Conservation (phyloP, 257 asterid genomes). For the Verbena officinalis region DNA sequence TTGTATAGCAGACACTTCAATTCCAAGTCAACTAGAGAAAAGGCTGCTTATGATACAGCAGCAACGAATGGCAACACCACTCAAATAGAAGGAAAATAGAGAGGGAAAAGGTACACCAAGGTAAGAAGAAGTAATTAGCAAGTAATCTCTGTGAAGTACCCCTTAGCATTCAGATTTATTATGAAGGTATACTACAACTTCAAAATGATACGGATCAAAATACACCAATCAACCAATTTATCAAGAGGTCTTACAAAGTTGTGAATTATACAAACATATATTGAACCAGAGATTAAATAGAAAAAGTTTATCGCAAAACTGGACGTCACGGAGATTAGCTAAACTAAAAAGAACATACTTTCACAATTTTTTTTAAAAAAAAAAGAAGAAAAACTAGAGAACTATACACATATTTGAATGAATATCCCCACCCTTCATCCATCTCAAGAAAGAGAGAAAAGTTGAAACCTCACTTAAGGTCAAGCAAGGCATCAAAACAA, state of each 20-base stretch:
- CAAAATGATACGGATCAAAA: conserved; percentile 11
- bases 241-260: conserved; percentile 19
- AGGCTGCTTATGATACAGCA: conserved; percentile 19
- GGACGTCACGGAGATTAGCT: neutral
- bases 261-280: neutral
- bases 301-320: conserved; percentile 1
- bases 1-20: neutral
- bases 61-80: conserved; percentile 22
- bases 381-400: neutral
- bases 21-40: conserved; percentile 7
- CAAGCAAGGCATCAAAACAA: conserved; percentile 21
- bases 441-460: conserved; percentile 21
- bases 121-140: neutral
- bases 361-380: neutral
- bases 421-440: conserved; percentile 12
- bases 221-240: neutral
- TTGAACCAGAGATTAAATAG: conserved; percentile 5
- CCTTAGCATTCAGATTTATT: neutral
- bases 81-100: neutral
- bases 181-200: neutral
- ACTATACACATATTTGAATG: conserved; percentile 1
- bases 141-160: conserved; percentile 10
- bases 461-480: conserved; percentile 24
- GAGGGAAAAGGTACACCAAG: neutral
- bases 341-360: conserved; percentile 4